Base-by-base conservation (phyloP, 2,329 filamentous ascomycete species). In the Xylariaceae sp. region DNA sequence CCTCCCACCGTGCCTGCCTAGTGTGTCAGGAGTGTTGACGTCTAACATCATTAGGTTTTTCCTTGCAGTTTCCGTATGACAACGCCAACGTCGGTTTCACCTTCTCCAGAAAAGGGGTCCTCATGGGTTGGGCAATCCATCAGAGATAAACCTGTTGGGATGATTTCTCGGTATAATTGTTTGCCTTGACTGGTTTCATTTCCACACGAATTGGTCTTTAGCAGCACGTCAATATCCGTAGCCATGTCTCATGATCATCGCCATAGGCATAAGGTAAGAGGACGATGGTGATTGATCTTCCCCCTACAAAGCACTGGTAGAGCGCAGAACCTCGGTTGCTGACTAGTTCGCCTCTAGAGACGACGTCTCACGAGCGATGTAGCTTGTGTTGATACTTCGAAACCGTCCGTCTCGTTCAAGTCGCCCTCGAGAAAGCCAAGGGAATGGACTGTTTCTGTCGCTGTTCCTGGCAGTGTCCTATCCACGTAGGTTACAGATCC, bases 401-500 rank as follows among this genome's bases (percentile, higher is more conserved):
- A 87, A 71, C 88, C 88, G 3, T 86, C 85, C 3, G 85, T 87
- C 7, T 76, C 87, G 44, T 93, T 90, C 74, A 78, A 81, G 54
- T 85, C 89, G 1, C 79, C 76, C 0, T 30, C 23, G 23, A 30
- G 79, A 80, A 51, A 85, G 87, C 42, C 23, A 30, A 79, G 90
- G 64, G 76, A 82, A 42, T 89, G 88, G 81, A 94, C 90, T 0
- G 72, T 94, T 15, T 92, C 88, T 48, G 80, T 94, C 39, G 90
- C 90, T 2, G 74, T 95, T 35, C 89, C 90, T 1, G 89, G 88
- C 39, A 93, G 89, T 70, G 84, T 94, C 50, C 81, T 93, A 58
- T 80, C 85, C 59, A 89, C 89, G 88, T 91, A 76, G 62, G 78
- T 74, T 35, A 47, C 48, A 48, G 53, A 58, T 47, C 42, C 8